These are phyloP conservation scores for Aspergillus aculeatus DNA, from an alignment of 2,329 filamentous ascomycete species.

Conservation along the genomic window DNA sequence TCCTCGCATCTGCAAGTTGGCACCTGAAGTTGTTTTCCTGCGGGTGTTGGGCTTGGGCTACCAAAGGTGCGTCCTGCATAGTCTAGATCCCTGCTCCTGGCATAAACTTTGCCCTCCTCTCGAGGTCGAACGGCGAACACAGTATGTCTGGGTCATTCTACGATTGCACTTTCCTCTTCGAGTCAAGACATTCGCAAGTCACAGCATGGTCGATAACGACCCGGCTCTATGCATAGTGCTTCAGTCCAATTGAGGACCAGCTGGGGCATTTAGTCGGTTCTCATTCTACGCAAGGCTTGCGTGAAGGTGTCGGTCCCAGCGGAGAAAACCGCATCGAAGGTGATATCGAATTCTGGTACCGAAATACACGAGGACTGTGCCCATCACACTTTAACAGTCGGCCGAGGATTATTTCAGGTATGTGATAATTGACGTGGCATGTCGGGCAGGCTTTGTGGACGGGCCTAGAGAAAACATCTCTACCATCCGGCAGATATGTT, in stretches of 20 bases:
- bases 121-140: not conserved
- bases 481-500: not conserved
- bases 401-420: not conserved
- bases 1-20: constrained; percentile 26
- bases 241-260: not conserved
- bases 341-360: constrained; percentile 8
- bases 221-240: not conserved
- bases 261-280: not conserved
- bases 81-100: constrained; percentile 1
- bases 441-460: not conserved
- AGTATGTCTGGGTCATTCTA: not conserved
- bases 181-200: not conserved
- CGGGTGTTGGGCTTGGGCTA: constrained; percentile 6
- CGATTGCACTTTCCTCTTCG: constrained; percentile 1
- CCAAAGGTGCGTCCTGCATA: constrained; percentile 7
- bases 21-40: constrained; percentile 18
- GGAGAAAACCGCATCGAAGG: not conserved
- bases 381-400: constrained; percentile 15
- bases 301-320: not conserved
- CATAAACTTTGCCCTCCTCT: not conserved
- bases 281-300: not conserved
- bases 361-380: constrained; percentile 14
- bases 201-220: not conserved
- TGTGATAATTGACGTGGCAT: constrained; percentile 22
- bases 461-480: not conserved